A percentile compares a stretch with the other conserved stretches of the same genome.
Evolutionary conservation across 2,329 filamentous ascomycete species (phyloP).

Genomic region (Aspergillus thermomutatus): DNA sequence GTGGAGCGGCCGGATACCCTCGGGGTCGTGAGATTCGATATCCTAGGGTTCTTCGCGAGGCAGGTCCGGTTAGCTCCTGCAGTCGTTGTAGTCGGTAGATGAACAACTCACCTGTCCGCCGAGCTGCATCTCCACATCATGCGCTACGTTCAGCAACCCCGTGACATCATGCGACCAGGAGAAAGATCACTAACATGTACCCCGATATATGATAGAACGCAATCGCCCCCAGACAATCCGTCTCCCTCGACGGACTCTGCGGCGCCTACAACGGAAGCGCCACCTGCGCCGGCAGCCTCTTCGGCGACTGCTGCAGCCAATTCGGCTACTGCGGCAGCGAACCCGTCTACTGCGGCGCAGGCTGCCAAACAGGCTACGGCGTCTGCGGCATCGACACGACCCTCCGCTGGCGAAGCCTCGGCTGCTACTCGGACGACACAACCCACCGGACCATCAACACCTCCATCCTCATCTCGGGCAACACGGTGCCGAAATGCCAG

Average conservation of each 20-base stretch:
- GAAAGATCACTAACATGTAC: neutral
- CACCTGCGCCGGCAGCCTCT: slow-evolving; percentile 8
- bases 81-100: neutral
- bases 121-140: slow-evolving; percentile 13
- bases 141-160: slow-evolving; percentile 10
- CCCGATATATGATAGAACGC: neutral
- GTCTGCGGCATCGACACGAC: slow-evolving; percentile 10
- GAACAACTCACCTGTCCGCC: slow-evolving; percentile 2
- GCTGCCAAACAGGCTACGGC: slow-evolving; percentile 18
- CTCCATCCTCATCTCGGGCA: slow-evolving; percentile 1
- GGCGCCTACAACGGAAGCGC: slow-evolving; percentile 11
- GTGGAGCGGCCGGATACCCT: slow-evolving; percentile 11
- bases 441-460: slow-evolving; percentile 10
- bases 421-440: slow-evolving; percentile 14
- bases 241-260: slow-evolving; percentile 7
- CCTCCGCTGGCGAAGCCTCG: slow-evolving; percentile 7
- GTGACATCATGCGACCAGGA: slow-evolving; percentile 12
- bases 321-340: slow-evolving; percentile 15
- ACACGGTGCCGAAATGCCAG: slow-evolving; percentile 10
- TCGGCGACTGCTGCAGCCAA: slow-evolving; percentile 13
- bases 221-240: neutral
- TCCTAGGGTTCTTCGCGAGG: neutral
- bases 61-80: neutral
- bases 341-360: slow-evolving; percentile 15
- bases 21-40: slow-evolving; percentile 8